Base-by-base conservation (phyloP, 2,329 filamentous ascomycete genomes). In the Beauveria medogensis region DNA sequence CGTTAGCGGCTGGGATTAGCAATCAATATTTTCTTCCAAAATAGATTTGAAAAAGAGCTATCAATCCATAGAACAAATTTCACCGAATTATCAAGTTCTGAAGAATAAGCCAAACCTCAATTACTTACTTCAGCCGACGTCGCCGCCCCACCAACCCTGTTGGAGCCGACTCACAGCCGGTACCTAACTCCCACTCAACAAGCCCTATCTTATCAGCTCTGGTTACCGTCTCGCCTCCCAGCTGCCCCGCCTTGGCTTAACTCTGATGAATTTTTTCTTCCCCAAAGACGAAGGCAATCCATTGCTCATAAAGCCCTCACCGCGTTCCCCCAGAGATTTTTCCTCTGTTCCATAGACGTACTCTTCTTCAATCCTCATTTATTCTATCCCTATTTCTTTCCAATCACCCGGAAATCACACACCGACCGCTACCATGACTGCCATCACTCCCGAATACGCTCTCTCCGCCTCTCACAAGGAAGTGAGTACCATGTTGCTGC, bases 401-500 rank as follows among this genome's bases (percentile, higher is more conserved):
- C 55, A 43, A 43, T 28, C 18, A 12, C 46, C 24, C 20, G n/a
- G 24, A 63, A 54, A 51, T 28, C 50, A 54, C 41, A 56, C 48
- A 40, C 30, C 40, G n/a, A 59, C 51, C 67, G 59, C 66, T 67
- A 72, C 65, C 71, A 79, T 79, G 76, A 70, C 75, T 69, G 63
- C 73, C 64, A 69, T 67, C 65, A 73, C 72, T 67, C 70, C 77
- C 63, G 75, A 78, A 64, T 83, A 83, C 73, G 78, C 81, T 67
- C 76, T 83, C 69, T 76, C 80, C 59, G 73, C 77, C 70, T 70
- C 77, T 69, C 81, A 83, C 78, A 82, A 81, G 74, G 76, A 82
- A 73, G 80, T 82, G 67, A 59, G 76, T 73, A 10, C n/a, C 12
- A 22, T 34, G 28, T 44, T 53, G 30, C 60, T 52, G 30, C 63